phyloP scores from a whole-genome alignment of 306 rosid genomes.

The Hippophae tibetana region DNA sequence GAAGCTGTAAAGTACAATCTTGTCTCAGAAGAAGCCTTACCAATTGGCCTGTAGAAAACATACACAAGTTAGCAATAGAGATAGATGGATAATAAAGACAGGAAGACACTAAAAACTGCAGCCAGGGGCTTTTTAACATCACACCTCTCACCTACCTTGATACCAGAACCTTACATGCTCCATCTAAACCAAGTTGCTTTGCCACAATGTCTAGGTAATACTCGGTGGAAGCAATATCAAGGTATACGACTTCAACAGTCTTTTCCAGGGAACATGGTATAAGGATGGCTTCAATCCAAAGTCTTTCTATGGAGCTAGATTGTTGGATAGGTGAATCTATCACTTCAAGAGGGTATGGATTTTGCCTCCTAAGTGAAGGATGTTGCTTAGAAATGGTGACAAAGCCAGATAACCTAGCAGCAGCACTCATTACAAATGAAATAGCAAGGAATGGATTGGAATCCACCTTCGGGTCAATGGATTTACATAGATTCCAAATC shows the following conservation, averaged over 20 bases:
- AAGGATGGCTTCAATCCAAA: slow-evolving; percentile 37
- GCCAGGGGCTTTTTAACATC: slow-evolving; percentile 2
- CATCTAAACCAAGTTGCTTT: slow-evolving; percentile 58
- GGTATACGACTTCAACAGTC: slow-evolving; percentile 43
- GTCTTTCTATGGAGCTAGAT: slow-evolving; percentile 26
- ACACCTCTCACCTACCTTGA: slow-evolving; percentile 51
- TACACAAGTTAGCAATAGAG: slow-evolving; percentile 5
- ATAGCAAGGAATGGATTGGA: slow-evolving; percentile 49
- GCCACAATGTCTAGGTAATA: slow-evolving; percentile 82
- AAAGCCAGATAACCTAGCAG: slow-evolving; percentile 37
- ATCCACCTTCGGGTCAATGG: slow-evolving; percentile 67
- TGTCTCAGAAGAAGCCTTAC: slow-evolving; percentile 84
- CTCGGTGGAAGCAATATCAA: slow-evolving; percentile 43
- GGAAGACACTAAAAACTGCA: slow-evolving; percentile 2
- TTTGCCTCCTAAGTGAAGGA: slow-evolving; percentile 56
- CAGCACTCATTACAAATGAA: slow-evolving; percentile 44
- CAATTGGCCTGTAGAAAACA: slow-evolving; percentile 56
- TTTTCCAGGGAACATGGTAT: slow-evolving; percentile 60
- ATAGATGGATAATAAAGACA: slow-evolving; percentile 5
- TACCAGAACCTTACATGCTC: slow-evolving; percentile 51
- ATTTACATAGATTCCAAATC: slow-evolving; percentile 50
- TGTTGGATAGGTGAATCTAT: slow-evolving; percentile 29
- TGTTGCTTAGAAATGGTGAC: slow-evolving; percentile 41
- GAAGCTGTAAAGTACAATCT: slow-evolving; percentile 63
- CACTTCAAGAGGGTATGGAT: slow-evolving; percentile 50